Evolutionary conservation across 1,139 yeast species (phyloP), one percentile per base, ranked within the genome.

Genomic region (Blastobotrys proliferans): DNA sequence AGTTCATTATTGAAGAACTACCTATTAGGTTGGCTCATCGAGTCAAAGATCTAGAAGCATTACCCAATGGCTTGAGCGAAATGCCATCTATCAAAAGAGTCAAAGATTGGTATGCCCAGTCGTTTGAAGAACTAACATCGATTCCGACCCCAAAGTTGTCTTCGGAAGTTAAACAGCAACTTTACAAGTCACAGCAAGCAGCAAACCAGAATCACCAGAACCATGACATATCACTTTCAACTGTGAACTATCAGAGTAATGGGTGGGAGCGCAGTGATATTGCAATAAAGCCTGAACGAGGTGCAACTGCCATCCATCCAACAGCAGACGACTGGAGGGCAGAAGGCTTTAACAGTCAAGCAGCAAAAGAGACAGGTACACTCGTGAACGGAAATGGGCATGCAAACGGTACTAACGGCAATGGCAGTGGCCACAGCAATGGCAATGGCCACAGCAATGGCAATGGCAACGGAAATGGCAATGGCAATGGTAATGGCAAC

Each of bases 91-190:
- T 92, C 38, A 69, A 74, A 46, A 74, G 81, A 52, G 96, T 88
- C 17, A 76, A 81, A 50, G 80, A 85, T 59, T 88, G 96, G 96
- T 88, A 88, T 58, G 92, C 94, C 2, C 94, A 86, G 62, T 81
- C 92, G 14, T 88, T 87, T 61, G 88, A 86, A 55, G 96, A 87
- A 57, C 72, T 87, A 53, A 79, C 84, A 10, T 67, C 73, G 10
- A 53, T 69, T 20, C 60, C 62, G 19, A 53, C 56, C 17, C 70
- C 71, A 1, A 50, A 48, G 31, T 51, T 67, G 27, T 43, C 55
- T 13, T 38, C 52, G 10, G 66, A 61, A 28, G 48, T 63, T 19
- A 57, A 58, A 41, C 38, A 46, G 22, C 43, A 51, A 47, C 51
- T 63, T 13, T 62, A 61, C 48, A 50, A 51, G 36, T 54, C 54